A percentile compares a stretch with the other conserved stretches of the same genome.
Conservation (phyloP, 2,329 filamentous ascomycete species). For the Macrophomina tecta region DNA sequence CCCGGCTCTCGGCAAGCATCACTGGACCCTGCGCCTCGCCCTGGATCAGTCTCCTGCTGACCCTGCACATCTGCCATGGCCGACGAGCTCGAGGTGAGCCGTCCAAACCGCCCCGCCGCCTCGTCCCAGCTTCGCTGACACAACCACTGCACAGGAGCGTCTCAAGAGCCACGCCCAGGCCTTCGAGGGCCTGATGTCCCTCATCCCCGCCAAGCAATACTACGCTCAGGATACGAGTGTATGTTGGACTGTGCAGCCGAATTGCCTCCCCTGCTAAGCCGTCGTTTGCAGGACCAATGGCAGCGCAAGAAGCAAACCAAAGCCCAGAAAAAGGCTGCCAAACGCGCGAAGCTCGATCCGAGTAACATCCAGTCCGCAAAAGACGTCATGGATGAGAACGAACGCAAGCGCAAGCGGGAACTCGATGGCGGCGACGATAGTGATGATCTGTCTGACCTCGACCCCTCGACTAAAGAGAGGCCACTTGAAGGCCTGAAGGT, state of each 20-base stretch:
- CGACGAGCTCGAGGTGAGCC: constrained; percentile 51
- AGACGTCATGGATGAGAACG: constrained; percentile 89
- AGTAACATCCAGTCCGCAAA: constrained; percentile 90
- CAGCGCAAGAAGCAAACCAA: constrained; percentile 95
- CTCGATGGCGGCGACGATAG: constrained; percentile 62
- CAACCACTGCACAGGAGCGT: constrained; percentile 52
- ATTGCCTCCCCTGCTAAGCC: constrained; percentile 1
- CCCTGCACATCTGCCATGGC: constrained; percentile 36
- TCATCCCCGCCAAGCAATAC: constrained; percentile 90
- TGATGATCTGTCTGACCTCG: constrained; percentile 41
- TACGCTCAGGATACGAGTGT: constrained; percentile 86
- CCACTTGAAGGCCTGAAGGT: constrained; percentile 46
- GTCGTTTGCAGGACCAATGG: constrained; percentile 78
- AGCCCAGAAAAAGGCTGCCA: constrained; percentile 80
- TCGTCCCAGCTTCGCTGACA: constrained; percentile 37
- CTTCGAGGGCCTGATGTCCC: constrained; percentile 83
- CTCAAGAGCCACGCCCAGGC: constrained; percentile 69
- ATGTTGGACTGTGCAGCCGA: constrained; percentile 51
- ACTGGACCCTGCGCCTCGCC: background rate
- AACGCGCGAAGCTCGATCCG: constrained; percentile 88
- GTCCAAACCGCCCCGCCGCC: constrained; percentile 33
- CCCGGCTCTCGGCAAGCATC: background rate
- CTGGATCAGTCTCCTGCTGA: background rate
- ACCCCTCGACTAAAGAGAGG: constrained; percentile 44
- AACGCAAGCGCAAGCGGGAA: constrained; percentile 74